A percentile compares a stretch with the other conserved stretches of the same genome.
These are phyloP conservation scores for Whalleya microplaca DNA, from an alignment of 2,329 filamentous ascomycete species.

Conservation along the genomic window DNA sequence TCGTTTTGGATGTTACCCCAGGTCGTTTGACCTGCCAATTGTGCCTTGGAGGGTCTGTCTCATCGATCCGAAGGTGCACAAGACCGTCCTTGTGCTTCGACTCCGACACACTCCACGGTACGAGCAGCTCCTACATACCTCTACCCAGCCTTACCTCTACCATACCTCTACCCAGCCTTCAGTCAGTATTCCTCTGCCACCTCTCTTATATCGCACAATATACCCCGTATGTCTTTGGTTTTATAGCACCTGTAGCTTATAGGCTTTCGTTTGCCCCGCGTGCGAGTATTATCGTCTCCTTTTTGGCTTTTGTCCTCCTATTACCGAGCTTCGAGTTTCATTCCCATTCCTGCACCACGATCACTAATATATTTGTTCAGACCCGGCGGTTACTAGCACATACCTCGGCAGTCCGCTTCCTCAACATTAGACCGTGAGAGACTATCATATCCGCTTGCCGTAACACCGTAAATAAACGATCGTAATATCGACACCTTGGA, in stretches of 20 bases:
- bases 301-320: neutral
- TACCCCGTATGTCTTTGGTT: no score
- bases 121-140: constrained; percentile 1
- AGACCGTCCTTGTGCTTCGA: constrained; percentile 26
- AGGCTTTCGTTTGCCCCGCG: neutral
- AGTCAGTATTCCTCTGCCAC: neutral
- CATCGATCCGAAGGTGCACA: constrained; percentile 29
- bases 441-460: constrained; percentile 1
- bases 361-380: constrained; percentile 11
- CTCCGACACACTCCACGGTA: constrained; percentile 21
- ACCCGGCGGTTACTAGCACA: neutral
- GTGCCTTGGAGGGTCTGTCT: constrained; percentile 19
- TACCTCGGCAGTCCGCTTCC: constrained; percentile 3
- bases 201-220: neutral
- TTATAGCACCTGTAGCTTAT: constrained; percentile 1
- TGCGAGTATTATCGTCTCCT: neutral
- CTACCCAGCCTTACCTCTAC: no score
- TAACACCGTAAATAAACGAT: constrained; percentile 15
- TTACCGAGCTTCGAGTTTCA: neutral
- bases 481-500: constrained; percentile 4
- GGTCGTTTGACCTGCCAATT: constrained; percentile 27
- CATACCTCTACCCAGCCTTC: no score
- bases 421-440: constrained; percentile 1
- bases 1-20: constrained; percentile 22
- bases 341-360: neutral